phyloP scores from a whole-genome alignment of 1,139 yeast species.

The Saccharomyces hybrid region DNA sequence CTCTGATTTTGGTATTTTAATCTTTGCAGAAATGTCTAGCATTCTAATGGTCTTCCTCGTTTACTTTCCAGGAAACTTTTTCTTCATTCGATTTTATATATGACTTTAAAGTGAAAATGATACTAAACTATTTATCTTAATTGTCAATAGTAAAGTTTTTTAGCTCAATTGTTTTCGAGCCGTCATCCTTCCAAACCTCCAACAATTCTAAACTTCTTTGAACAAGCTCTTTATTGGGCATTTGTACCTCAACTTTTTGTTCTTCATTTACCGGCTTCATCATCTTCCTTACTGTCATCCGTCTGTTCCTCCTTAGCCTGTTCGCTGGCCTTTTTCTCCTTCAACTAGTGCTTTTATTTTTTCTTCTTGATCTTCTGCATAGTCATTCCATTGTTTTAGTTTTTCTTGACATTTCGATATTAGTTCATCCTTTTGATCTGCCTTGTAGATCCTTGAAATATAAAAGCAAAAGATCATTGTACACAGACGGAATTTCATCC shows the following conservation, averaged over 20 bases:
- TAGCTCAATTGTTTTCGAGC: conserved; percentile 6
- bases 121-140: background rate
- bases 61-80: background rate
- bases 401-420: conserved; percentile 37
- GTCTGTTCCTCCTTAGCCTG: conserved; percentile 14
- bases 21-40: too few relatives aligned
- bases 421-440: conserved; percentile 52
- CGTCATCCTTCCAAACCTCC: conserved; percentile 11
- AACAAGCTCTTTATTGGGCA: conserved; percentile 19
- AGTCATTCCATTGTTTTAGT: conserved; percentile 29
- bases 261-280: conserved; percentile 12
- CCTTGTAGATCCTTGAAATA: conserved; percentile 72
- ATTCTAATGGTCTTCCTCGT: background rate
- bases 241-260: conserved; percentile 6
- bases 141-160: conserved; percentile 8
- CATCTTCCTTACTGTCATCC: conserved; percentile 7
- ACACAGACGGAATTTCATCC: conserved; percentile 49
- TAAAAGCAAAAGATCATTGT: conserved; percentile 36
- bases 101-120: background rate
- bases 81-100: background rate
- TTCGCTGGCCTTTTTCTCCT: conserved; percentile 14
- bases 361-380: conserved; percentile 26
- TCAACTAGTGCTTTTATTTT: conserved; percentile 21
- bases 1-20: too few relatives aligned
- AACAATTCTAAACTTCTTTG: conserved; percentile 15